Percentiles rank a stretch among this genome's conserved stretches.
Evolutionary conservation across 805 yeast species (phyloP).

Genomic region (Candida hispaniensis): DNA sequence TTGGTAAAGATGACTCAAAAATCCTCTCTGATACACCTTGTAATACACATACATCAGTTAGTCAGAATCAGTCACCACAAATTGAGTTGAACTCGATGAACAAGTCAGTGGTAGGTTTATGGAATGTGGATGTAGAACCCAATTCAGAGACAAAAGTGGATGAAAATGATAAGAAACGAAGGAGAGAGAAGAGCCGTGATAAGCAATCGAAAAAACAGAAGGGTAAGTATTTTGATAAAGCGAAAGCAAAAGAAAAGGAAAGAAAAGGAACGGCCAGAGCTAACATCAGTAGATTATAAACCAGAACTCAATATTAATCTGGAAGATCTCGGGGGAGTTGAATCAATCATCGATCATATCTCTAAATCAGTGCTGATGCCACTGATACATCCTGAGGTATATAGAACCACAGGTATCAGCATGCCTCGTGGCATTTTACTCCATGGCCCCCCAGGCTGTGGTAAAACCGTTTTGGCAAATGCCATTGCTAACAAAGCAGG

Average conservation of each 20-base stretch:
- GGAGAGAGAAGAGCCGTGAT: constrained; percentile 17
- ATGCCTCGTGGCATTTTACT: constrained; percentile 88
- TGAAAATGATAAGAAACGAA: constrained; percentile 16
- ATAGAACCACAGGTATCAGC: constrained; percentile 75
- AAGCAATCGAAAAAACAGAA: constrained; percentile 16
- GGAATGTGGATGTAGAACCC: constrained; percentile 35
- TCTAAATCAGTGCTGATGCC: constrained; percentile 91
- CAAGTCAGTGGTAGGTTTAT: constrained; percentile 59
- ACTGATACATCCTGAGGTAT: constrained; percentile 86
- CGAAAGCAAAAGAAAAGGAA: not conserved
- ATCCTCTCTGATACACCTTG: no score
- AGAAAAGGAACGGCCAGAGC: no score
- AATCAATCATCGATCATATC: constrained; percentile 68
- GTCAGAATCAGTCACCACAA: no score
- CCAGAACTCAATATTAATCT: constrained; percentile 49
- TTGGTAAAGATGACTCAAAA: no score
- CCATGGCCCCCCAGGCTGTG: constrained; percentile 99
- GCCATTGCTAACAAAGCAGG: constrained; percentile 91
- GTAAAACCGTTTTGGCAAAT: constrained; percentile 92
- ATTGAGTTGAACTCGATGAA: constrained; percentile 38
- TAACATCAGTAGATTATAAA: constrained; percentile 35
- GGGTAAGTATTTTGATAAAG: constrained; percentile 16
- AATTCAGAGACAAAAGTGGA: constrained; percentile 6
- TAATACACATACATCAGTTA: no score
- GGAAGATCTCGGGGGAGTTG: constrained; percentile 81